Percentiles rank a stretch among this genome's conserved stretches.
phyloP scores from a whole-genome alignment of 805 yeast genomes.

The Yarrowia divulgata region DNA sequence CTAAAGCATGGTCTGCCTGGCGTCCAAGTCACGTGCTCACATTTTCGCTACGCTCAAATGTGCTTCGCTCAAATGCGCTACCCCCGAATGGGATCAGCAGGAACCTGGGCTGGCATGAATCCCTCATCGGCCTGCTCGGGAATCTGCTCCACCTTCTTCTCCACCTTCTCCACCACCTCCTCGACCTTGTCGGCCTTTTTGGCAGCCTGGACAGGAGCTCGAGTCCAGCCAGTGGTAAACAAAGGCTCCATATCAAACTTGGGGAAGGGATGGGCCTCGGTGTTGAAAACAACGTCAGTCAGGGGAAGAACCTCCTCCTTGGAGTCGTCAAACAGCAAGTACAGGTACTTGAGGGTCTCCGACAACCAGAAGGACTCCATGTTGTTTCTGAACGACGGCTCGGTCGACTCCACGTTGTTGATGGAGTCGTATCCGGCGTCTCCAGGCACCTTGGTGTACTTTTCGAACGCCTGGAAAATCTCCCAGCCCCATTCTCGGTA shows the following conservation, averaged over 20 bases:
- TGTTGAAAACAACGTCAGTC: constrained; percentile 77
- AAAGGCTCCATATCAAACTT: constrained; percentile 59
- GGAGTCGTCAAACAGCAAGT: constrained; percentile 62
- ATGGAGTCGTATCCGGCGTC: constrained; percentile 67
- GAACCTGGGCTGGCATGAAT: constrained; percentile 25
- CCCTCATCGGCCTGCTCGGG: neutral
- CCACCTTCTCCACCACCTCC: neutral
- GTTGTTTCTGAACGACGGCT: constrained; percentile 68
- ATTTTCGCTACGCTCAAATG: neutral
- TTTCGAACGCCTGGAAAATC: constrained; percentile 73
- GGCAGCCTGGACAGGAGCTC: constrained; percentile 23
- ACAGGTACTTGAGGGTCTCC: constrained; percentile 87
- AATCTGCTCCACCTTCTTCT: constrained; percentile 6
- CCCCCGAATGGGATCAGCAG: constrained; percentile 24
- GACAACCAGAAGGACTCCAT: constrained; percentile 95
- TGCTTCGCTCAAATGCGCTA: too few relatives aligned
- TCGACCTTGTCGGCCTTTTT: neutral
- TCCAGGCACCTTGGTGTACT: constrained; percentile 60
- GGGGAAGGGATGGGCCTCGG: constrained; percentile 96
- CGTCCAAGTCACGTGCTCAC: neutral
- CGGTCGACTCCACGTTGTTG: constrained; percentile 65
- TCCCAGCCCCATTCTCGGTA: constrained; percentile 92
- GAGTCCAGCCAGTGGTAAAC: constrained; percentile 68
- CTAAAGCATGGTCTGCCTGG: too few relatives aligned
- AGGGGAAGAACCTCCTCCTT: constrained; percentile 69